phyloP scores from a whole-genome alignment of 2,329 filamentous ascomycete species.

The Coniochaeta sp. region DNA sequence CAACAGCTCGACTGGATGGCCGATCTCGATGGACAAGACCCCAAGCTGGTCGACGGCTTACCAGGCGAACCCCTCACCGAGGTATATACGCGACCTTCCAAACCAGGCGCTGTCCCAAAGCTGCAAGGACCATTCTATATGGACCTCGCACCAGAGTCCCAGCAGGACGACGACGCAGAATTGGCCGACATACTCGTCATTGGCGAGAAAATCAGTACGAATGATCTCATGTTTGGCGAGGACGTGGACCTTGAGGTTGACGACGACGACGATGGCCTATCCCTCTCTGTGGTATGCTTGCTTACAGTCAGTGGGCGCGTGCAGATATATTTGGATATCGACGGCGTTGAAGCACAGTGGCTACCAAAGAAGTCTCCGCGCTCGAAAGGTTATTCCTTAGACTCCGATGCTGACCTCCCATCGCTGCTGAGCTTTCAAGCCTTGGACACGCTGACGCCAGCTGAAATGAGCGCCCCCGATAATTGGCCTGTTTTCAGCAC shows the following conservation, averaged over 20 bases:
- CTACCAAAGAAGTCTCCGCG: constrained; percentile 41
- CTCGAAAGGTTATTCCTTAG: constrained; percentile 28
- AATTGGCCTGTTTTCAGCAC: constrained; percentile 57
- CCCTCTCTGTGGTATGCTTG: constrained; percentile 51
- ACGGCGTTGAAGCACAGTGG: constrained; percentile 61
- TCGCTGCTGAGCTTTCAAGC: constrained; percentile 55
- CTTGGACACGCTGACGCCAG: constrained; percentile 48
- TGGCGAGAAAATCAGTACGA: constrained; percentile 52
- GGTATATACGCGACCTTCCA: constrained; percentile 48
- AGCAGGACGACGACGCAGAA: constrained; percentile 48
- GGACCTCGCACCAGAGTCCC: constrained; percentile 41
- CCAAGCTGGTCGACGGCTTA: constrained; percentile 42
- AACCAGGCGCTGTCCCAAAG: constrained; percentile 50
- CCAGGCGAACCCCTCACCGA: constrained; percentile 43
- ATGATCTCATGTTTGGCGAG: constrained; percentile 56
- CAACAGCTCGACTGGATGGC: constrained; percentile 64
- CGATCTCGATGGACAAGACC: constrained; percentile 57
- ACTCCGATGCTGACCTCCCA: constrained; percentile 27
- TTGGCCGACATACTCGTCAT: constrained; percentile 57
- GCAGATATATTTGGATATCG: constrained; percentile 53
- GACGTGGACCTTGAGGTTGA: constrained; percentile 54
- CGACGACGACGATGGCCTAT: constrained; percentile 52
- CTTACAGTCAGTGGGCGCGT: constrained; percentile 55
- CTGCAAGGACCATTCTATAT: constrained; percentile 58
- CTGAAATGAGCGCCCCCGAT: constrained; percentile 39